Base-by-base conservation (phyloP, 345 rosid genomes). In the Citrus australasica region DNA sequence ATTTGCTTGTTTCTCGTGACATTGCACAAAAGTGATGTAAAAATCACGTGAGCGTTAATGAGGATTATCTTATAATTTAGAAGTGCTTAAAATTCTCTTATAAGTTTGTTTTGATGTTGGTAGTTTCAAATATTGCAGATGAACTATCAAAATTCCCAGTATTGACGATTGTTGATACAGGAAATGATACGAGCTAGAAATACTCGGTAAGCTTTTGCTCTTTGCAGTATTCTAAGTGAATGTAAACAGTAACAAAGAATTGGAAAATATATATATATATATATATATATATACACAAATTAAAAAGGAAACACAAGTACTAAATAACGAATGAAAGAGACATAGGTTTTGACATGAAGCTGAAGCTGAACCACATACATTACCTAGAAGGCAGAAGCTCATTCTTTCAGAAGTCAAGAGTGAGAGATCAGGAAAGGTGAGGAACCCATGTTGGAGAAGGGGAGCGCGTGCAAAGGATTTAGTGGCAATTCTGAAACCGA, bases 381-480 rank as follows among this genome's bases (percentile, higher is more conserved):
- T 64, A 75, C 67, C 63, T n/a, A 7, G 51, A 32, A 32, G 33
- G 33, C 33, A 32, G 33, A 37, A 66, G 65, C 56, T 33, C 27
- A 38, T 66, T 65, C 53, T 65, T 9, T 22, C 21, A 42, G 42
- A 27, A 76, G 22, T 11, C 14, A 32, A 22, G 79, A 33, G 19
- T 10, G 79, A 73, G 42, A 9, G 66, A 56, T 46, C 16, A 46
- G 22, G 76, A 25, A 21, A 64, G 87, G 81, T 79, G 87, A 86
- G 91, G 73, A 93, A 80, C 76, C 90, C 95, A 40, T 84, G 98
- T 86, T 95, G 98, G 98, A 91, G 98, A 88, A 93, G 92, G 87
- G 84, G 92, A 93, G 98, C 95, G 82, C 98, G 96, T 92, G 98
- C 98, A 92, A 80, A 64, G 8, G 68, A 4, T 9, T 9, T 35